Base-by-base conservation (phyloP, 2,329 filamentous ascomycete species). In the Fusarium sp. region DNA sequence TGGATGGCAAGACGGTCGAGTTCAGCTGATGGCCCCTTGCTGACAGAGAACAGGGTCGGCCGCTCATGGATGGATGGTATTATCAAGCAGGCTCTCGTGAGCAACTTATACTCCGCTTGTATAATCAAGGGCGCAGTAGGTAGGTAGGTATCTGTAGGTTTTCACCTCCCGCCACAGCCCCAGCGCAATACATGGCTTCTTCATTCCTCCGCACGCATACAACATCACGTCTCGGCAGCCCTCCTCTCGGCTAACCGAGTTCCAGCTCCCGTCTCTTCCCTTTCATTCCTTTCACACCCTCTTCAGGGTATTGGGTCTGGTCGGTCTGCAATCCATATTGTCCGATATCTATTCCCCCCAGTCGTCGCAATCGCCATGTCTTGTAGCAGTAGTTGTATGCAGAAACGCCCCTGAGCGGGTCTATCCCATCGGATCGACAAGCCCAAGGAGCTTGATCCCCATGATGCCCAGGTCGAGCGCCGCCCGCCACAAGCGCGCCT, bases 401-500 rank as follows among this genome's bases (percentile, higher is more conserved):
- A 51, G 17, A 51, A 51, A 51, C 46, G 46, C 62, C 71, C 63
- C 62, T 56, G 60, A 64, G 56, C 71, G 55, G 56, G 67, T 44
- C 62, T 70, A 38, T 53, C 27, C 31, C 72, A 75, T 75, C 72
- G 58, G 69, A 76, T 75, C 72, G 73, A 71, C 71, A 36, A 16
- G 51, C 31, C 11, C 29, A 53, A 70, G 56, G 62, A 69, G 64
- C 62, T 71, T 57, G 58, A 74, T 73, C 56, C 44, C 59, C 53
- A 67, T 56, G 59, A 55, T 55, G 59, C 35, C 66, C 62, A 63
- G 46, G 66, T 46, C 56, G 71, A 69, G 31, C 64, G 46, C 55
- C 62, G 68, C 59, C 75, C 74, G 74, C 74, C 75, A 75, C 75
- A 75, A 73, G 68, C 74, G 72, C 70, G 67, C 64, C 72, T 72